Evolutionary conservation across 768 basidiomycete species (phyloP), one percentile per base, ranked within the genome.

Genomic region (Mycena floridula): DNA sequence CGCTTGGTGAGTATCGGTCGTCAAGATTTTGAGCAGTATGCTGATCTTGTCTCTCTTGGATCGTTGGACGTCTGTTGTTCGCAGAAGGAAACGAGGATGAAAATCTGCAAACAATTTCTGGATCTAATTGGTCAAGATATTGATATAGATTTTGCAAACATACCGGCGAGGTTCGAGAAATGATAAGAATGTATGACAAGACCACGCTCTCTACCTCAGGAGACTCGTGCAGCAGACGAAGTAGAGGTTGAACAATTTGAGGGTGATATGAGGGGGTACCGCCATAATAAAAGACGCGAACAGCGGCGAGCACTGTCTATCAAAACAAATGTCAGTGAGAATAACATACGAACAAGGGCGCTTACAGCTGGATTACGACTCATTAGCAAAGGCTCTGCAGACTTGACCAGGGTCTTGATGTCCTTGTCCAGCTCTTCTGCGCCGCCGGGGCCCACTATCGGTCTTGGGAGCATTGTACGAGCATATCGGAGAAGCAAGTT

Each of bases 341-440:
- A 46, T n/a, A n/a, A 16, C 11, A 32, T 32, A 9, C 9, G 9
- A 42, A 5, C 26, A 13, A 35, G 16, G 5, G n/a, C 22, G 61
- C 82, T 53, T 51, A 94, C 91, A 4, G 93, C 89, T 12, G 93
- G 82, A 61, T 96, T 97, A 45, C 82, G 72, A 42, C 87, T 91
- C 55, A 87, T 84, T 50, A 95, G 81, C 9, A 96, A 66, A 7
- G 89, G 86, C 50, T 88, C 82, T 0, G 81, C 70, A 23, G 77
- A 82, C 7, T 72, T 70, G 20, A 96, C 61, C 7, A 95, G 70
- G 37, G 97, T 67, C 46, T 81, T 74, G 26, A 94, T 62, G 59
- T 97, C 95, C 27, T 67, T 59, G 58, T 97, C 95, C 11, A 87
- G 57, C 36, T 90, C 83, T 47, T 79, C 77, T 25, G 56, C 61